Evolutionary conservation across 768 basidiomycete genomes (phyloP).

Genomic region (Collybia nuda): DNA sequence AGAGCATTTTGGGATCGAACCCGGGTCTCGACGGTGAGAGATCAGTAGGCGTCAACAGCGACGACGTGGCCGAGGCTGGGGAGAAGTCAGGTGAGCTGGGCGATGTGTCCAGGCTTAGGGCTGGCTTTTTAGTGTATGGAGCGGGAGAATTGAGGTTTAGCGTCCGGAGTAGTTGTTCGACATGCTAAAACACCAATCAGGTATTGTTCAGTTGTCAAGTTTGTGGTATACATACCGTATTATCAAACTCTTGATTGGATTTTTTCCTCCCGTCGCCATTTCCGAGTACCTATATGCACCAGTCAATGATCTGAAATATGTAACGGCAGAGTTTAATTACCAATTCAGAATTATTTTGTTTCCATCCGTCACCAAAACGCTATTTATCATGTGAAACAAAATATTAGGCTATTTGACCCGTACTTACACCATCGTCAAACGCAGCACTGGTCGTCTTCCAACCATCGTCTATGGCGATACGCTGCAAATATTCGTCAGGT

Average conservation of each 20-base stretch:
- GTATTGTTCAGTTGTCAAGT: not conserved
- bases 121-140: slow-evolving; percentile 43
- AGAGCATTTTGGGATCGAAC: slow-evolving; percentile 56
- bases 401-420: too few species aligned
- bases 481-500: too few species aligned
- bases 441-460: too few species aligned
- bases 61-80: slow-evolving; percentile 69
- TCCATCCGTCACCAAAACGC: too few species aligned
- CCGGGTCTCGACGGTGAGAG: slow-evolving; percentile 60
- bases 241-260: not conserved
- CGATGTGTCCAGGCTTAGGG: slow-evolving; percentile 45
- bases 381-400: too few species aligned
- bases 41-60: slow-evolving; percentile 73
- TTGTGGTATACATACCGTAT: slow-evolving; percentile 5
- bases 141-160: slow-evolving; percentile 79
- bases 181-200: slow-evolving; percentile 46
- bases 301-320: too few species aligned
- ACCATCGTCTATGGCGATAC: too few species aligned
- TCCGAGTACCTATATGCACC: slow-evolving; percentile 13
- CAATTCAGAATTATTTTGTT: too few species aligned
- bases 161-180: slow-evolving; percentile 78
- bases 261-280: too few species aligned
- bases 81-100: slow-evolving; percentile 68
- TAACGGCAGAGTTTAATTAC: too few species aligned
- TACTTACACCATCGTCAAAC: too few species aligned